A percentile compares a stretch with the other conserved stretches of the same genome.
phyloP scores from a whole-genome alignment of 2,329 filamentous ascomycete species.

The Nemania serpens region DNA sequence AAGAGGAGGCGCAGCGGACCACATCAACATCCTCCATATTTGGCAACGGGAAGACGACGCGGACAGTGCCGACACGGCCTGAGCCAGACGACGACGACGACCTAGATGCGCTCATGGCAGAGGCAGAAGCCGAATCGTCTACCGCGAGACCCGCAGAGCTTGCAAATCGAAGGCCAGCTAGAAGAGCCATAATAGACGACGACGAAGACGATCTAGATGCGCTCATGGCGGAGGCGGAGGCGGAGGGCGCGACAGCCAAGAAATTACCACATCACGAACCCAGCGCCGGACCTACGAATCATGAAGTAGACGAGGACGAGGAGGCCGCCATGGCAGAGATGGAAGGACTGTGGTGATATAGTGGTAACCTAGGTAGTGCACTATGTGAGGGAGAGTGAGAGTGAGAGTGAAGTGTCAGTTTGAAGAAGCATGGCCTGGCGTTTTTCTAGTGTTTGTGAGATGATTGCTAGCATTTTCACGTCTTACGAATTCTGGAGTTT shows the following conservation, averaged over 20 bases:
- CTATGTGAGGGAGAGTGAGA: no score
- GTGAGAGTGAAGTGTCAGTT: not conserved
- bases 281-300: not conserved
- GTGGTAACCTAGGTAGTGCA: not conserved
- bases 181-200: conserved; percentile 5
- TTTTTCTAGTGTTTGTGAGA: not conserved
- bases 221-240: conserved; percentile 30
- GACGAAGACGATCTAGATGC: conserved; percentile 25
- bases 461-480: not conserved
- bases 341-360: conserved; percentile 56
- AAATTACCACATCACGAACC: not conserved
- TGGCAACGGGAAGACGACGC: conserved; percentile 25
- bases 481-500: not conserved
- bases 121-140: conserved; percentile 30
- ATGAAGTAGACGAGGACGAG: conserved; percentile 22
- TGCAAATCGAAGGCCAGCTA: not conserved
- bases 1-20: conserved; percentile 46
- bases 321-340: conserved; percentile 44
- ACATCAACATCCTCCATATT: conserved; percentile 26
- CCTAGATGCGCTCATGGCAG: conserved; percentile 51
- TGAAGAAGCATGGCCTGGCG: conserved; percentile 11
- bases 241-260: not conserved
- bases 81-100: conserved; percentile 44
- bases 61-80: conserved; percentile 10
- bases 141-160: not conserved